A percentile compares a stretch with the other conserved stretches of the same genome.
Conservation (phyloP, 805 yeast species). For the Diddensiella transvaalensis region DNA sequence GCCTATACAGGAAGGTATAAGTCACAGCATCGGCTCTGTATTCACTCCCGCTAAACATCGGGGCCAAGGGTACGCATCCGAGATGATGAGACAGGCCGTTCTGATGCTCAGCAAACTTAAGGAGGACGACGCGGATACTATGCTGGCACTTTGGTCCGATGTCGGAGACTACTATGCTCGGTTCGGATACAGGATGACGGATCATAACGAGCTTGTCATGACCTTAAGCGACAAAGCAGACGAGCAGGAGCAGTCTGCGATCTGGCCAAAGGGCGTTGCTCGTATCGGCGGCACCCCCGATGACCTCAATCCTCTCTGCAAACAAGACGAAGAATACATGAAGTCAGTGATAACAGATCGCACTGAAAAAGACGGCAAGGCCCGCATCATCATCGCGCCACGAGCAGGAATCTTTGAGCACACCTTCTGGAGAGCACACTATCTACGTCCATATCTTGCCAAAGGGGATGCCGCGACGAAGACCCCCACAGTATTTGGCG, state of each 20-base stretch:
- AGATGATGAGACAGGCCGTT: slow-evolving; percentile 38
- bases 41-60: slow-evolving; percentile 48
- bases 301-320: slow-evolving; percentile 11
- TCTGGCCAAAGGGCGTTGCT: slow-evolving; percentile 8
- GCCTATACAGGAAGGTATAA: slow-evolving; percentile 19
- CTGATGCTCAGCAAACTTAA: slow-evolving; percentile 19
- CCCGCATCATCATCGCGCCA: slow-evolving; percentile 24
- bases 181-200: slow-evolving; percentile 44
- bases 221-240: not conserved
- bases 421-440: slow-evolving; percentile 23
- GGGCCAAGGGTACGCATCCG: slow-evolving; percentile 52
- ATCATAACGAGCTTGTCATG: slow-evolving; percentile 16
- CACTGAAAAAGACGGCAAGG: slow-evolving; percentile 23
- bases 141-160: slow-evolving; percentile 62
- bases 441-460: slow-evolving; percentile 17
- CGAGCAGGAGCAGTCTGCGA: not conserved
- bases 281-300: not conserved
- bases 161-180: slow-evolving; percentile 62
- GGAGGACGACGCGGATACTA: slow-evolving; percentile 23
- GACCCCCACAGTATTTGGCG: slow-evolving; percentile 27
- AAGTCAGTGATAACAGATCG: slow-evolving; percentile 5
- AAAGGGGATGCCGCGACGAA: slow-evolving; percentile 6
- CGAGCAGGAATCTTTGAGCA: slow-evolving; percentile 17
- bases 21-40: slow-evolving; percentile 52
- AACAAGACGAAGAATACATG: slow-evolving; percentile 12